phyloP scores from a whole-genome alignment of 1,139 yeast genomes.

The Casaregolazyma lundiana region DNA sequence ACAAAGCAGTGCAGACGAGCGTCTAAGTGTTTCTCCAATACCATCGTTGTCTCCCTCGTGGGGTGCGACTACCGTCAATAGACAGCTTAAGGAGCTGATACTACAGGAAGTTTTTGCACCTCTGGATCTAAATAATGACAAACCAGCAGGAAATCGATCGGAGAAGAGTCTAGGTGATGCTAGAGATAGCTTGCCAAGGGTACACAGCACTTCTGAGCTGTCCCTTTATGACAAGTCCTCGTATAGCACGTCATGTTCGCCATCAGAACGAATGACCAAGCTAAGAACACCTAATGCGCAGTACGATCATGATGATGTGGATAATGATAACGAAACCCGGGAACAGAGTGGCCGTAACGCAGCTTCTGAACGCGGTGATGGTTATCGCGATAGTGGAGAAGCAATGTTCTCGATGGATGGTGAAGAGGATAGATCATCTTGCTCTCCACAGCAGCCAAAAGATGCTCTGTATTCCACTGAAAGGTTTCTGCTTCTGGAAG shows the following conservation, averaged over 20 bases:
- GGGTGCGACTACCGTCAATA: constrained; percentile 64
- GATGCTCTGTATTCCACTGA: constrained; percentile 46
- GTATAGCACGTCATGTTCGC: constrained; percentile 10
- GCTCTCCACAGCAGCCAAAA: neutral
- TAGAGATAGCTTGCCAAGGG: neutral
- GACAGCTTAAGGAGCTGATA: constrained; percentile 60
- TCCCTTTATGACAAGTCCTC: constrained; percentile 5
- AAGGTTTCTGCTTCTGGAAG: constrained; percentile 85
- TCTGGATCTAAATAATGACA: constrained; percentile 12
- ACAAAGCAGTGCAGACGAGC: constrained; percentile 6
- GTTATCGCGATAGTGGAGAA: constrained; percentile 13
- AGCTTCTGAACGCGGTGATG: constrained; percentile 3
- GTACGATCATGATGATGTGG: neutral
- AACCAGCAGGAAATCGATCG: neutral
- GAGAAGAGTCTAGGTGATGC: neutral
- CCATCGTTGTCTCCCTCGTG: constrained; percentile 29
- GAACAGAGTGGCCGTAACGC: constrained; percentile 3
- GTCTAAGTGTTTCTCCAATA: constrained; percentile 6
- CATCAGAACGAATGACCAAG: constrained; percentile 3
- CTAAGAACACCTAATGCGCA: neutral
- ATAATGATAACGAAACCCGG: neutral
- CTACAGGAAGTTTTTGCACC: constrained; percentile 69
- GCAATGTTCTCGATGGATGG: constrained; percentile 27
- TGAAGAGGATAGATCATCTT: constrained; percentile 14
- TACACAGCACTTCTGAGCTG: constrained; percentile 7